Percentiles rank a stretch among this genome's conserved stretches.
Conservation (phyloP, 805 yeast genomes). For the Myxozyma mucilagina region DNA sequence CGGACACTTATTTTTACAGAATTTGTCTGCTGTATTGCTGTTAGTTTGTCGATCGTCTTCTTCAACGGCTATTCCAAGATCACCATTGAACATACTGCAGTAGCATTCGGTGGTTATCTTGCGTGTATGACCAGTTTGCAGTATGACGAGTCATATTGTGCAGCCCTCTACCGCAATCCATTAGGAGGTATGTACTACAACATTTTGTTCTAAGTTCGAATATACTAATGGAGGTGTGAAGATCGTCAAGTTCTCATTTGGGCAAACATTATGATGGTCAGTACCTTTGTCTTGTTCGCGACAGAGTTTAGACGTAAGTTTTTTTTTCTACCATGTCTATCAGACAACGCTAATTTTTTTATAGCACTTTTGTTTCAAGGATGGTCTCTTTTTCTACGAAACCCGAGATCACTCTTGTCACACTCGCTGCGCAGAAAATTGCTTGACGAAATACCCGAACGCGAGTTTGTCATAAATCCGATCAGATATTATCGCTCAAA, state of each 20-base stretch:
- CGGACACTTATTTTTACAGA: conserved; percentile 13
- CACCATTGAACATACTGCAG: background rate
- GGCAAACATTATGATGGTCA: conserved; percentile 8
- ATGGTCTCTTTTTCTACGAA: conserved; percentile 11
- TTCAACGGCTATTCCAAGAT: background rate
- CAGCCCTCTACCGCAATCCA: background rate
- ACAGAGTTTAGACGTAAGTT: conserved; percentile 15
- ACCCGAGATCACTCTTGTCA: conserved; percentile 15
- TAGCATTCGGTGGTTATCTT: conserved; percentile 3
- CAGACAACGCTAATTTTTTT: background rate
- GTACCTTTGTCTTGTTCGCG: conserved; percentile 3
- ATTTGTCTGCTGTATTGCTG: conserved; percentile 13
- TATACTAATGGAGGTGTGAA: background rate
- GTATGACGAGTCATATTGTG: background rate
- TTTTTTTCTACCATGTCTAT: background rate
- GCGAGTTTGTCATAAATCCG: conserved; percentile 1
- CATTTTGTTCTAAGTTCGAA: background rate
- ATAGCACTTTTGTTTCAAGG: conserved; percentile 17
- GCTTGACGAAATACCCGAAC: conserved; percentile 2
- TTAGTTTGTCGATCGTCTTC: conserved; percentile 1
- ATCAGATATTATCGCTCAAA: conserved; percentile 3
- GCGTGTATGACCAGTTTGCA: conserved; percentile 1
- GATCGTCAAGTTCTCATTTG: conserved; percentile 3
- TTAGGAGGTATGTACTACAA: background rate
- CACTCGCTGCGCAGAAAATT: background rate